Percentiles rank a stretch among this genome's conserved stretches.
Conservation (phyloP, 305 asterid genomes). For the Fraxinus floribunda region DNA sequence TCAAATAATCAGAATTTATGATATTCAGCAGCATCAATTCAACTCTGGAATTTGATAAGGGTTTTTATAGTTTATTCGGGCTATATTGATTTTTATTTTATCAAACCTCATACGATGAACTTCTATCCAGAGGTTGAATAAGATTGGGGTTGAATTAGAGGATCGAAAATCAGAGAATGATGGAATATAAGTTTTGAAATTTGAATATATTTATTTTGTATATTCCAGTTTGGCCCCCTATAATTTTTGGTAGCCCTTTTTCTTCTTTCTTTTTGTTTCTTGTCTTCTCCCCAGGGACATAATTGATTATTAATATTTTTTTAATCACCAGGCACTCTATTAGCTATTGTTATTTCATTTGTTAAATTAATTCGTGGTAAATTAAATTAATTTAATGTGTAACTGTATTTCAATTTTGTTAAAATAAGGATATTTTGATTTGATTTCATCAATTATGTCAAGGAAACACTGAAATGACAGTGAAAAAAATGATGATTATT, state of each 20-base stretch:
- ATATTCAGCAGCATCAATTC: constrained; percentile 58
- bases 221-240: neutral
- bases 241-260: neutral
- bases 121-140: neutral
- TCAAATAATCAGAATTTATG: constrained; percentile 37
- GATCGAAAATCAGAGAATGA: neutral
- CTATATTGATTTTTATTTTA: constrained; percentile 3
- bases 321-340: neutral
- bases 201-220: neutral
- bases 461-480: too few species aligned
- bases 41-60: neutral
- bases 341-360: neutral
- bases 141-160: constrained; percentile 19
- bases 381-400: too few species aligned
- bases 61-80: neutral
- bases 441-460: too few species aligned
- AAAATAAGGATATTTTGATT: too few species aligned
- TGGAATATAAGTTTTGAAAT: neutral
- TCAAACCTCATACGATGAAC: constrained; percentile 26
- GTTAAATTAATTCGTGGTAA: neutral
- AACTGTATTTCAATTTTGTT: too few species aligned
- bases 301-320: too few species aligned
- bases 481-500: too few species aligned
- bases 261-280: neutral
- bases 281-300: neutral